These are phyloP conservation scores for Lactifluus echinatus DNA, from an alignment of 768 basidiomycete species.

Conservation along the genomic window DNA sequence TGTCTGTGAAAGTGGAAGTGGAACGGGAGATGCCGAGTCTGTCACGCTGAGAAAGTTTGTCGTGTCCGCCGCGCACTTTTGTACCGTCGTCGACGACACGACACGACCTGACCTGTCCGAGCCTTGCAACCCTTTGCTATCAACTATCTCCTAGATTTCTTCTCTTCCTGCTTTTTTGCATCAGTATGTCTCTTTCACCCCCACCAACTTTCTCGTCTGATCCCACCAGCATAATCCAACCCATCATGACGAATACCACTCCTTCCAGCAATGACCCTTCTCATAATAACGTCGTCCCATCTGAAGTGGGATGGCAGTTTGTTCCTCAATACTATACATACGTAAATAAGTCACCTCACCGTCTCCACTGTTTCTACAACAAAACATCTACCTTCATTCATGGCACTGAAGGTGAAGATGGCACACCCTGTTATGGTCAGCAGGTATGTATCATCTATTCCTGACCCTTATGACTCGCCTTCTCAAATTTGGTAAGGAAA, in stretches of 20 bases:
- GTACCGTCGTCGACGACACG: constrained; percentile 12
- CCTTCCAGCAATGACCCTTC: constrained; percentile 31
- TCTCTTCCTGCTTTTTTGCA: constrained; percentile 11
- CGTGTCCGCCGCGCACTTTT: constrained; percentile 9
- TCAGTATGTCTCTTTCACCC: background rate
- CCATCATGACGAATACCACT: constrained; percentile 32
- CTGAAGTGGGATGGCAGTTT: constrained; percentile 98
- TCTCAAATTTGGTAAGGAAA: constrained; percentile 52
- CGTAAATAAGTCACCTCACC: constrained; percentile 95
- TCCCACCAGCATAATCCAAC: constrained; percentile 14
- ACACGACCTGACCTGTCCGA: background rate
- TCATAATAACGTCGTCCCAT: constrained; percentile 69
- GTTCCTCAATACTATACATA: constrained; percentile 99
- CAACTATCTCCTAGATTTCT: constrained; percentile 16
- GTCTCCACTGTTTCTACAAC: constrained; percentile 98
- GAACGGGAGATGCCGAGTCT: constrained; percentile 17
- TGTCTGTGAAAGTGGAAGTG: background rate
- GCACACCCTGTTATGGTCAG: constrained; percentile 83
- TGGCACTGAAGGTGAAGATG: constrained; percentile 94
- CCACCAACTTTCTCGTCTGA: background rate
- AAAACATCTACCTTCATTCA: constrained; percentile 97
- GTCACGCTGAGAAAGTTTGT: constrained; percentile 9
- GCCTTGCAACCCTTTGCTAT: constrained; percentile 1
- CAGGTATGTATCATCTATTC: constrained; percentile 50
- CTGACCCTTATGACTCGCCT: constrained; percentile 6